Base-by-base conservation (phyloP, 2,329 filamentous ascomycete genomes). In the Sphaerulina populicola region DNA sequence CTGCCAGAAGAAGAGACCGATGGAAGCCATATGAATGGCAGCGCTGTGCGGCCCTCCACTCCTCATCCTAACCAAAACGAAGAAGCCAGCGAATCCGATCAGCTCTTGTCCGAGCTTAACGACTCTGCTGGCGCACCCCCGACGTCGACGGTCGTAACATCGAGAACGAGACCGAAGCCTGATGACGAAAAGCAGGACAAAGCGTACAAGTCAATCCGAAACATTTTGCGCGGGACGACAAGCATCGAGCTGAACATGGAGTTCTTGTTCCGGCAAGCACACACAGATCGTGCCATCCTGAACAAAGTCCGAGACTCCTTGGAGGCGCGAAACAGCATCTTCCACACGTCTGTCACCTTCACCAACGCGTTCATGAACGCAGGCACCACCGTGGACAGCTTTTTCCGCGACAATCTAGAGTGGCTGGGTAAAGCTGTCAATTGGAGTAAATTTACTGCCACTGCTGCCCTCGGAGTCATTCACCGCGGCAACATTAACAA, bases 291-390 rank as follows among this genome's bases (percentile, higher is more conserved):
- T 57, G 86, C 83, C 62, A 93, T 98, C 55, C 76, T 98, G 52
- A 96, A 96, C 77, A 96, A 95, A 73, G 84, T 98, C 40, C 86
- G 91, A 45, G 93, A 98, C 68, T 96, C 90, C 61, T 75, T 98
- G 12, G 93, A 98, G 67, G 89, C 90, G 33, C 82, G 94, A 47
- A 97, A 95, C 72, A 97, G 91, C 30, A 98, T 98, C 61, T 97
- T 97, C 78, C 93, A 98, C 70, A 94, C 89, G 1, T 89, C 90
- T 3, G 88, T 98, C 50, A 97, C 93, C 0, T 93, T 98, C 64
- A 93, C 91, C 65, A 97, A 97, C 64, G 93, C 90, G 9, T 97
- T 98, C 69, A 98, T 98, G 93, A 94, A 98, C 68, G 90, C 94
- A 48, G 94, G 93, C 53, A 98, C 93, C 0, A 96, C 91, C 0